A percentile compares a stretch with the other conserved stretches of the same genome.
Conservation (phyloP, 306 rosid species). For the Elaeagnus macrophylla region DNA sequence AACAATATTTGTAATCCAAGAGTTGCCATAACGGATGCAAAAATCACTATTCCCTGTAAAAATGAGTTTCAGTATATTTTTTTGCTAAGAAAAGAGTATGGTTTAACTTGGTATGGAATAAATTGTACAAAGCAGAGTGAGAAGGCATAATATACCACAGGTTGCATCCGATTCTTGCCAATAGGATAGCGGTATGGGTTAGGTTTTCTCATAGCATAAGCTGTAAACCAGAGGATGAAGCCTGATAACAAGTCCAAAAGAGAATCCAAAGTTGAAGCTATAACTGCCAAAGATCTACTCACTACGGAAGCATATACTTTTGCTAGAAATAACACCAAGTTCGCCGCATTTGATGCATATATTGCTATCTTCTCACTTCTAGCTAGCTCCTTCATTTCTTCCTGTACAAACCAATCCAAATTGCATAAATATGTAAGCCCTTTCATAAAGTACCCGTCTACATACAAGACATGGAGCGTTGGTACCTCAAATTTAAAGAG, state of each 20-base stretch:
- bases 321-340: conserved; percentile 62
- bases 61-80: too few relatives aligned
- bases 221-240: conserved; percentile 82
- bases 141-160: conserved; percentile 46
- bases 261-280: conserved; percentile 91
- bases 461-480: too few relatives aligned
- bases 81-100: too few relatives aligned
- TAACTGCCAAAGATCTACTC: conserved; percentile 93
- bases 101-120: neutral
- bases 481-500: too few relatives aligned
- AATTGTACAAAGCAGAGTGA: too few relatives aligned
- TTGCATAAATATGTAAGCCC: too few relatives aligned
- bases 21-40: conserved; percentile 90
- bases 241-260: conserved; percentile 89
- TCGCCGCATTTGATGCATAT: conserved; percentile 60
- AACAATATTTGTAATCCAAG: conserved; percentile 79
- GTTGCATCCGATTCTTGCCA: conserved; percentile 90
- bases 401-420: conserved; percentile 1
- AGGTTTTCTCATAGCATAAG: conserved; percentile 74
- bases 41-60: conserved; percentile 77
- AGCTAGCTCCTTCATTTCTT: conserved; percentile 34
- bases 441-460: too few relatives aligned
- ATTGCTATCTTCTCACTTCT: conserved; percentile 57
- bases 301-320: conserved; percentile 68
- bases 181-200: conserved; percentile 61